phyloP scores from a whole-genome alignment of 768 basidiomycete species.

The Tremella mesenterica region DNA sequence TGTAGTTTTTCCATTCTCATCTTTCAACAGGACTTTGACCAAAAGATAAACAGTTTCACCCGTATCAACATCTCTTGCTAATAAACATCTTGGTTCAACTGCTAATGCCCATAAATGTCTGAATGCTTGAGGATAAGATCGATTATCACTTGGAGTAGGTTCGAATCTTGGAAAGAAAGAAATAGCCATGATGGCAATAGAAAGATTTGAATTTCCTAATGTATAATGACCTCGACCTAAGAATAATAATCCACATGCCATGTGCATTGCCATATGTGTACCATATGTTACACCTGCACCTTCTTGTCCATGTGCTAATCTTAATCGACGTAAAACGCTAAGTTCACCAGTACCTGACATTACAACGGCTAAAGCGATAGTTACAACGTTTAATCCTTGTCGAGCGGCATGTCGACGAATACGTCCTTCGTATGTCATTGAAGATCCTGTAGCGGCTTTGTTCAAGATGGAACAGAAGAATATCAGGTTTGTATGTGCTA shows the following conservation, averaged over 20 bases:
- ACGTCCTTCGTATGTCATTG: conserved; percentile 71
- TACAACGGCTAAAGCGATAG: conserved; percentile 77
- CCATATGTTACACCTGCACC: conserved; percentile 57
- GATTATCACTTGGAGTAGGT: conserved; percentile 71
- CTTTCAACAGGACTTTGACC: conserved; percentile 71
- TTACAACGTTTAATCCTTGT: conserved; percentile 78
- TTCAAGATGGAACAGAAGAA: conserved; percentile 66
- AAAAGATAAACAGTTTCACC: conserved; percentile 85
- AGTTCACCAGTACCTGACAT: conserved; percentile 98
- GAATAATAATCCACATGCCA: conserved; percentile 84
- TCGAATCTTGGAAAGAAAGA: conserved; percentile 90
- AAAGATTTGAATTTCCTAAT: conserved; percentile 80
- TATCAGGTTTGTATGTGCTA: conserved; percentile 76
- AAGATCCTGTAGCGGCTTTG: conserved; percentile 46
- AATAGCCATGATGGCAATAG: conserved; percentile 78
- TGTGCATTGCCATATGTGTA: conserved; percentile 78
- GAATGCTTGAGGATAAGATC: conserved; percentile 80
- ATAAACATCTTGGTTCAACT: conserved; percentile 83
- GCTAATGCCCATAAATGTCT: conserved; percentile 95
- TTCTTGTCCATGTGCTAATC: conserved; percentile 83
- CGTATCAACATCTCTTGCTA: conserved; percentile 86
- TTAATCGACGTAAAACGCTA: conserved; percentile 71
- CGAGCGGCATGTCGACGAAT: conserved; percentile 80
- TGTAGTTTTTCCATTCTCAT: conserved; percentile 48
- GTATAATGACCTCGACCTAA: conserved; percentile 88